phyloP scores from a whole-genome alignment of 495 filamentous ascomycete species.

The Penicillium nucicola region DNA sequence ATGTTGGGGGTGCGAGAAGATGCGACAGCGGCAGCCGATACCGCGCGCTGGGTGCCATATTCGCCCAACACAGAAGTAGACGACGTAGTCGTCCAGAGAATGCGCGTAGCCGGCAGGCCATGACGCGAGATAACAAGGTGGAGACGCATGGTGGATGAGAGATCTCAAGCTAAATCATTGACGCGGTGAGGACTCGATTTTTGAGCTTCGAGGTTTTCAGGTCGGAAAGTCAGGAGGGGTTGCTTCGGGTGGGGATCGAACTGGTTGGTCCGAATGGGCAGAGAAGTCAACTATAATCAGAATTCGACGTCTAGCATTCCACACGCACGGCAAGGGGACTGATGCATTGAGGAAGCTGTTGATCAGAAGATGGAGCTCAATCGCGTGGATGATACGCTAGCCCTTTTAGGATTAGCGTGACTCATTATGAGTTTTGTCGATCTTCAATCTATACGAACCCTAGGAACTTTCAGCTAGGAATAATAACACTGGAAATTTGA shows the following conservation, averaged over 20 bases:
- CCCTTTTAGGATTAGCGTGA: not conserved
- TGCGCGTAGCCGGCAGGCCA: conserved; percentile 67
- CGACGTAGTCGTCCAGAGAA: conserved; percentile 65
- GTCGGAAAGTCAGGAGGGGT: not conserved
- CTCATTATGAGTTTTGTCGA: not conserved
- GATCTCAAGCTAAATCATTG: conserved; percentile 15
- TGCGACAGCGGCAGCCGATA: conserved; percentile 32
- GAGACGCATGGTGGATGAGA: conserved; percentile 63
- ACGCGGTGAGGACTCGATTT: conserved; percentile 4
- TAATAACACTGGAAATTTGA: not conserved
- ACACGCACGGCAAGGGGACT: not conserved
- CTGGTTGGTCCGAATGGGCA: not conserved
- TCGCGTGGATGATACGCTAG: conserved; percentile 5
- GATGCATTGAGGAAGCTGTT: not conserved
- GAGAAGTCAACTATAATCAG: not conserved
- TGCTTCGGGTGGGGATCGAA: not conserved
- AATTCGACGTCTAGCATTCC: not conserved
- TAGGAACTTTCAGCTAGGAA: no score
- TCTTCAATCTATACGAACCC: not conserved
- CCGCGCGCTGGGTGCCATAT: conserved; percentile 19
- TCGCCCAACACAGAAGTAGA: conserved; percentile 30
- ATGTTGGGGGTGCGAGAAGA: conserved; percentile 39
- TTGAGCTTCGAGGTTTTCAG: not conserved
- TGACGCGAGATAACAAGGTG: conserved; percentile 80
- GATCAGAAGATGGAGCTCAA: conserved; percentile 5